Evolutionary conservation across 2,329 filamentous ascomycete genomes (phyloP), one percentile per base, ranked within the genome.

Genomic region (Ceratocystis cubensis): DNA sequence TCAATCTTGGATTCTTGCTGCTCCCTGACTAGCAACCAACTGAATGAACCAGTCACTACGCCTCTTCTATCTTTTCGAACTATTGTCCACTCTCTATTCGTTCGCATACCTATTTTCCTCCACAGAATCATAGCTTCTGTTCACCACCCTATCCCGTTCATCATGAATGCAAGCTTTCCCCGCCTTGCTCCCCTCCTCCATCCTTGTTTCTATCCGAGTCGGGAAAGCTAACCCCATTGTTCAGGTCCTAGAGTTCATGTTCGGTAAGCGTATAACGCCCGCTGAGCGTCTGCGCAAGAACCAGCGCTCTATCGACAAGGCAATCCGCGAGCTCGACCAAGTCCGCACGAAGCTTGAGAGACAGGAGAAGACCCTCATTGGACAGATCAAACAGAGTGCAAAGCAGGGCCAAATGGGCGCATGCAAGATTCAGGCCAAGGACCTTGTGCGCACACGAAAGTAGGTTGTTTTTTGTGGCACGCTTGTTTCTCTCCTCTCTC

Each of bases 401-500:
- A 96, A 99, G 79, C 96, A 94, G 80, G 91, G 91, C 4, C 93
- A 99, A 78, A 94, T 97, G 84, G 93, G 92, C n/a, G 92, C 94
- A 15, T 91, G 93, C 77, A 96, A 96, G 80, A 96, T 99, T 74
- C 94, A 99, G 76, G 94, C 94, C 56, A 97, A 97, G 77, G 94
- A 99, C 75, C 77, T 99, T 64, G 94, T 99, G 53, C 84, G 94
- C 71, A 97, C 94, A 69, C 84, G 94, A 77, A 84, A 88, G 85
- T 89, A 75, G 66, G 74, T 67, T 30, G 22, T 69, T 65, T 53
- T 64, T 65, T 53, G 8, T 17, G 28, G n/a, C 28, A 25, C 13
- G 3, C 28, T 25, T 59, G 45, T n/a, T 53, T 65, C 17, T 63
- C 50, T 70, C 22, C 48, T 17, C 13, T 20, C 41, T 25, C 33